Base-by-base conservation (phyloP, 306 rosid genomes). In the Cucurbita ficifolia region DNA sequence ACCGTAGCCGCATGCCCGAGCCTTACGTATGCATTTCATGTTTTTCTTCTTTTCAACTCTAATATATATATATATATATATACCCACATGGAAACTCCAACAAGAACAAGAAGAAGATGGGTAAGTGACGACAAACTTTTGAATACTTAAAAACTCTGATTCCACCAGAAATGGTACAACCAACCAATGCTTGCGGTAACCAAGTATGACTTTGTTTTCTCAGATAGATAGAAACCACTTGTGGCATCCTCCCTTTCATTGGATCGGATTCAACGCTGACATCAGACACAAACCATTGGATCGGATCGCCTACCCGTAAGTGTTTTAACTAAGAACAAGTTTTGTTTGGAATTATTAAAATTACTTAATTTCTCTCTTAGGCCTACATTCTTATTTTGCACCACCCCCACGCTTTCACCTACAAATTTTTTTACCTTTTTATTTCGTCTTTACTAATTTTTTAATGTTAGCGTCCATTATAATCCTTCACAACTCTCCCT, bases 261-360 rank as follows among this genome's bases (percentile, higher is more conserved):
- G 96, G 97, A 77, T 94, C 97, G 53, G 99, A 94, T 77, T 86
- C 89, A 72, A 94, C 99, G n/a, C 84, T 94, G 75, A 77, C 81
- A 76, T 81, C 96, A 19, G 88, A 83, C 10, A 22, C 77, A 16
- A 57, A 77, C 53, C 80, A 82, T 70, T 21, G 5, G 14, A 70
- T 29, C 33, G 33, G 33, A 29, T 29, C 33, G 33, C 33, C 33
- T 29, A 29, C 33, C 33, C 33, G 33, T 29, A 29, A 29, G 33
- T 29, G 33, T 29, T 29, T 29, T 29, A 29, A 29, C 33, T 29
- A 29, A 29, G 33, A 29, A 29, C 33, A 29, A 29, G 3, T 29
- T n/a, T n/a, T n/a, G n/a, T n/a, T n/a, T n/a, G n/a, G n/a, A n/a
- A n/a, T n/a, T n/a, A n/a, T n/a, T n/a, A n/a, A 29, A 29, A 29